Percentiles rank a stretch among this genome's conserved stretches.
phyloP scores from a whole-genome alignment of 257 asterid species.

The Pogostemon cablin region DNA sequence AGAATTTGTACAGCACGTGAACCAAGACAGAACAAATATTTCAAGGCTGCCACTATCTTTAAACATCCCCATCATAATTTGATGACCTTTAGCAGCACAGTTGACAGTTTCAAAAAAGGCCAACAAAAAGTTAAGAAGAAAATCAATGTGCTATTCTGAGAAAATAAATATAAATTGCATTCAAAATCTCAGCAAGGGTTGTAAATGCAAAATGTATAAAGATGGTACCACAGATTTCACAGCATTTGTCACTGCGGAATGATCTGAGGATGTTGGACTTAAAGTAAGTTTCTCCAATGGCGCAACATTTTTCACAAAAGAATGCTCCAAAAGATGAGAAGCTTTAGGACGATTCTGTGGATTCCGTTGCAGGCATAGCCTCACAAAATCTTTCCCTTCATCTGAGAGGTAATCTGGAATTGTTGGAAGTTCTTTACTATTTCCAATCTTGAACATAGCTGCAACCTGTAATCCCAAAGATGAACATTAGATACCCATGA shows the following conservation, averaged over 20 bases:
- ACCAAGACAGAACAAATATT: neutral
- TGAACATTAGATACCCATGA: slow-evolving; percentile 32
- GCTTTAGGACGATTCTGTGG: slow-evolving; percentile 91
- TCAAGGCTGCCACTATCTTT: slow-evolving; percentile 1
- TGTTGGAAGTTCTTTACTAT: slow-evolving; percentile 91
- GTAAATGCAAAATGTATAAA: slow-evolving; percentile 23
- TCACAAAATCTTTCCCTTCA: slow-evolving; percentile 91
- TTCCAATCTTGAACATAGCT: slow-evolving; percentile 98
- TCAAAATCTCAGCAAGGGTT: slow-evolving; percentile 8
- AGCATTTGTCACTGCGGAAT: slow-evolving; percentile 51
- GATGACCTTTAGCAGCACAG: slow-evolving; percentile 15
- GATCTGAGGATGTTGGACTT: slow-evolving; percentile 58
- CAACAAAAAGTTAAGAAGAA: neutral
- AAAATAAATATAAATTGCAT: slow-evolving; percentile 11
- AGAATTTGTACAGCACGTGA: neutral
- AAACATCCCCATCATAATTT: slow-evolving; percentile 6
- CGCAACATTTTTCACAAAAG: slow-evolving; percentile 76
- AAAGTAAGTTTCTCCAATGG: slow-evolving; percentile 66
- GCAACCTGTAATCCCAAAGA: slow-evolving; percentile 70
- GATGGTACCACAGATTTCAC: slow-evolving; percentile 58
- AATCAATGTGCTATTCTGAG: slow-evolving; percentile 20
- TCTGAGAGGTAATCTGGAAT: slow-evolving; percentile 87
- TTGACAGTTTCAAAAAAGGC: slow-evolving; percentile 16
- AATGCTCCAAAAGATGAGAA: slow-evolving; percentile 78
- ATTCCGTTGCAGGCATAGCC: slow-evolving; percentile 84